Percentiles rank a stretch among this genome's conserved stretches.
Conservation (phyloP, 345 rosid species). For the Dipteronia dyeriana region DNA sequence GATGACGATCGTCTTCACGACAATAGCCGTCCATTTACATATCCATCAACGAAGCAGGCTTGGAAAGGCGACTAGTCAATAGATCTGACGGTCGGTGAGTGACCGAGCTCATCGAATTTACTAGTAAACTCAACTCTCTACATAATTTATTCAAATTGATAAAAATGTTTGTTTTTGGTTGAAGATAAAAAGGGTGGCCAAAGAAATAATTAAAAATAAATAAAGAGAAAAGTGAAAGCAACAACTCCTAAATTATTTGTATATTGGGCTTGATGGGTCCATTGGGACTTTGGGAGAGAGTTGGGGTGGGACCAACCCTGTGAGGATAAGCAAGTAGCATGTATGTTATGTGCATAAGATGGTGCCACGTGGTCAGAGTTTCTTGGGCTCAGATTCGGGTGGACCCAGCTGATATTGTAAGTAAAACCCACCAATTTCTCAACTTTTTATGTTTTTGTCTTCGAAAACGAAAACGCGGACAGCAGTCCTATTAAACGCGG, state of each 20-base stretch:
- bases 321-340: neutral
- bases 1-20: neutral
- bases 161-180: neutral
- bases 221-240: neutral
- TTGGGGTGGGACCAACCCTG: conserved; percentile 1
- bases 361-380: conserved; percentile 10
- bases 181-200: conserved; percentile 1
- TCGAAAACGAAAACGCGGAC: conserved; percentile 23
- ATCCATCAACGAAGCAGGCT: conserved; percentile 19
- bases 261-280: neutral
- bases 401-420: neutral
- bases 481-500: conserved; percentile 34
- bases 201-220: conserved; percentile 3
- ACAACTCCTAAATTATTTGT: neutral
- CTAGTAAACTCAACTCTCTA: conserved; percentile 2
- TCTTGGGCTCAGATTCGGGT: neutral
- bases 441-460: neutral
- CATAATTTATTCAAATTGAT: neutral
- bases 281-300: neutral
- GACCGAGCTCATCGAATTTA: conserved; percentile 15
- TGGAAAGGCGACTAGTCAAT: conserved; percentile 13
- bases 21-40: conserved; percentile 23
- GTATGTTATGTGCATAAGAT: neutral
- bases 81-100: conserved; percentile 35
- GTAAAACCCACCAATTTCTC: too few species aligned